Evolutionary conservation across 495 filamentous ascomycete species (phyloP).

Genomic region (Podospora anserina): DNA sequence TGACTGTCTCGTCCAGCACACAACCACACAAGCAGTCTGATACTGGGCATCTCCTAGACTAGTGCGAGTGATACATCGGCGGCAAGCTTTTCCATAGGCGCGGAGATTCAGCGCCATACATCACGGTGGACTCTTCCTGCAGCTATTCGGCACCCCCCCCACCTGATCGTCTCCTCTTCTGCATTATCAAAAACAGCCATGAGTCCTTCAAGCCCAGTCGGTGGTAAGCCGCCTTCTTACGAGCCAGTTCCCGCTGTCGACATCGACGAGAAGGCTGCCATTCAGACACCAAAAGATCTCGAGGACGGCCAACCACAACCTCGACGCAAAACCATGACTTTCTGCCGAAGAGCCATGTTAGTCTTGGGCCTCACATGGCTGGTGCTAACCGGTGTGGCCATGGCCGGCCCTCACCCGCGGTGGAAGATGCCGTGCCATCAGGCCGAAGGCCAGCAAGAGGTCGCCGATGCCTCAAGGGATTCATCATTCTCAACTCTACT

Average conservation of each 20-base stretch:
- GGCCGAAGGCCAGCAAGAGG: constrained; percentile 13
- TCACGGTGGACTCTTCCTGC: neutral
- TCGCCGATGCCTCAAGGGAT: constrained; percentile 19
- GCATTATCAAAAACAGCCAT: constrained; percentile 12
- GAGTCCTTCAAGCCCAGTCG: constrained; percentile 14
- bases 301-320: constrained; percentile 11
- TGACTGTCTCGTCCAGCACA: constrained; percentile 7
- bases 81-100: constrained; percentile 2
- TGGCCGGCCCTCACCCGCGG: constrained; percentile 19
- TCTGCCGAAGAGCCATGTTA: constrained; percentile 27
- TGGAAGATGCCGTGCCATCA: constrained; percentile 23
- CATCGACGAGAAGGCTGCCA: constrained; percentile 15
- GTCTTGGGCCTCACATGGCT: constrained; percentile 32
- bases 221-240: constrained; percentile 11
- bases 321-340: constrained; percentile 24
- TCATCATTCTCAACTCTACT: constrained; percentile 35
- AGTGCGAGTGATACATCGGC: neutral
- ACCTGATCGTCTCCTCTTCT: constrained; percentile 7
- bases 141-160: neutral
- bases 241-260: constrained; percentile 14
- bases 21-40: constrained; percentile 4
- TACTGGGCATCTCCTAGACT: constrained; percentile 4
- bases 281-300: constrained; percentile 6
- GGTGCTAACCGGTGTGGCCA: constrained; percentile 31
- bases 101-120: neutral